phyloP scores from a whole-genome alignment of 177 flowering plant species.

The Vitis hybrid region DNA sequence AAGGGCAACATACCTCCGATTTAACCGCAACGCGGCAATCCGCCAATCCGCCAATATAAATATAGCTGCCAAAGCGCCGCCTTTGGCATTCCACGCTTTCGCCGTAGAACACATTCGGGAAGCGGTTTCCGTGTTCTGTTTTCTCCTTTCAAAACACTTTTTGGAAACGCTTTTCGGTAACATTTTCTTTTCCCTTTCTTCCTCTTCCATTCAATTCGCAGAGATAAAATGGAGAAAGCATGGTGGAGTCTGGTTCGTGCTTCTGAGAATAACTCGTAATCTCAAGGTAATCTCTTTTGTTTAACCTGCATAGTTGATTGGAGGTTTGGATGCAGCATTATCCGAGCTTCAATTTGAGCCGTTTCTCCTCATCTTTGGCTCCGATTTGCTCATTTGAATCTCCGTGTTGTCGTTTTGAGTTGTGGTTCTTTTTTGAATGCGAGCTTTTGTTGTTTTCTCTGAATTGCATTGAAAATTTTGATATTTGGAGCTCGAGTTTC shows the following conservation, averaged over 20 bases:
- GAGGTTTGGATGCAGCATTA: background rate
- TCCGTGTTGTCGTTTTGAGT: background rate
- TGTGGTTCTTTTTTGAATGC: background rate
- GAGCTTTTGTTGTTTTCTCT: background rate
- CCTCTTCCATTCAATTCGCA: background rate
- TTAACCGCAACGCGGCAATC: too few relatives aligned
- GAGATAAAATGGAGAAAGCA: background rate
- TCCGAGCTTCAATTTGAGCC: background rate
- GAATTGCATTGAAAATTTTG: background rate
- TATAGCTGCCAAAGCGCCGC: too few relatives aligned
- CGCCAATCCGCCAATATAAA: too few relatives aligned
- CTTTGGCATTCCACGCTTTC: too few relatives aligned
- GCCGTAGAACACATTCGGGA: too few relatives aligned
- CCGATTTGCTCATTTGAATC: background rate
- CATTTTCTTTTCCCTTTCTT: background rate
- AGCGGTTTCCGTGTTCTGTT: background rate
- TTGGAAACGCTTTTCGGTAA: background rate
- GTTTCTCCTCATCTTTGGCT: background rate
- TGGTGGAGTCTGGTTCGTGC: background rate
- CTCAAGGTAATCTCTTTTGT: conserved; percentile 1
- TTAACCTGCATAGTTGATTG: background rate
- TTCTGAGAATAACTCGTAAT: background rate
- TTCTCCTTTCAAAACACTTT: background rate
- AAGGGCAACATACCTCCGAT: too few relatives aligned
- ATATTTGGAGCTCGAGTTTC: too few relatives aligned